Percentiles rank a stretch among this genome's conserved stretches.
Evolutionary conservation across 176 grass and related monocot genomes (phyloP).

Genomic region (Carex cristatella): DNA sequence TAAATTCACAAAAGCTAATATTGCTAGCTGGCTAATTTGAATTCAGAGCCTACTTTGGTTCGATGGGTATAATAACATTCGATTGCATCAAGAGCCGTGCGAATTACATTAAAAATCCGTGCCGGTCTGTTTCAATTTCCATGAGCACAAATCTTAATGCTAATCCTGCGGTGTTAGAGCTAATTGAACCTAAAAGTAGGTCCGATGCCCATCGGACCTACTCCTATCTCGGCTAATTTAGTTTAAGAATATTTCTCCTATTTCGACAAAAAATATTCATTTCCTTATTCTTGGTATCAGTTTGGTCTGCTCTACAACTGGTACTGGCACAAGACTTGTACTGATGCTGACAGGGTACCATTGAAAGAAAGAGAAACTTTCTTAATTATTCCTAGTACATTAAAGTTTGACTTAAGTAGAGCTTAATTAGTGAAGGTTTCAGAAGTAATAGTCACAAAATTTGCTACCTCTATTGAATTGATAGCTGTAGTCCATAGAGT

Average conservation of each 20-base stretch:
- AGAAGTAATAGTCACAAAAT: background rate
- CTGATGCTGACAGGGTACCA: background rate
- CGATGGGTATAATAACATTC: too few species aligned
- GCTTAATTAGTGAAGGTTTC: background rate
- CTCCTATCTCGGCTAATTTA: background rate
- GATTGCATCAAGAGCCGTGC: too few species aligned
- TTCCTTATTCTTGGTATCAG: background rate
- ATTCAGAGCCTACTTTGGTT: too few species aligned
- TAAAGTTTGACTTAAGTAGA: background rate
- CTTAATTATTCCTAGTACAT: background rate
- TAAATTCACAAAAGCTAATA: background rate
- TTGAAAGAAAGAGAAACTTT: background rate
- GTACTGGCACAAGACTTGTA: background rate
- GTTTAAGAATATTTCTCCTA: background rate
- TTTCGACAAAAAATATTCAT: background rate
- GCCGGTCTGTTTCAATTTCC: too few species aligned
- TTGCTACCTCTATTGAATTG: constrained; percentile 45
- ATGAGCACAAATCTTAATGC: too few species aligned
- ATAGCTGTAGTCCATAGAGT: constrained; percentile 53
- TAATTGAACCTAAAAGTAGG: too few species aligned
- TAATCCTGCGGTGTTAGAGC: too few species aligned
- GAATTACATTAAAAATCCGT: too few species aligned
- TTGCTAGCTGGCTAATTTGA: background rate
- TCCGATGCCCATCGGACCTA: too few species aligned
- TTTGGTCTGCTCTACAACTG: background rate